Evolutionary conservation across 768 basidiomycete species (phyloP).

Genomic region (Kwoniella sp.): DNA sequence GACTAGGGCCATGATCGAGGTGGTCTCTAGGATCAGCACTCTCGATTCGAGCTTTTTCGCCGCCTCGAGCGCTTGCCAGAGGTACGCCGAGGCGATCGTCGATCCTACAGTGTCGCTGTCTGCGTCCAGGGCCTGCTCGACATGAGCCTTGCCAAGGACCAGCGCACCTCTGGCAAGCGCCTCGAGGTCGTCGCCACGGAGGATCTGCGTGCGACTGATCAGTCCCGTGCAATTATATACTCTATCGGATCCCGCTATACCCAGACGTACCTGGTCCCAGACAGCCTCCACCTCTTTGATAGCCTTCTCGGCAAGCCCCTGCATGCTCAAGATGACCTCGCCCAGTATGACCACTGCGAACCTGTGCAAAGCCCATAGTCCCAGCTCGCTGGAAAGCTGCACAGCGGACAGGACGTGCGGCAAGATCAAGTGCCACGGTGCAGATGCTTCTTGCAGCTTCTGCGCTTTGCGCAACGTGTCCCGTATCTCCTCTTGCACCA

Average conservation of each 20-base stretch:
- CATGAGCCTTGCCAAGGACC: conserved; percentile 25
- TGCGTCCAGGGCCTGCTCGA: conserved; percentile 16
- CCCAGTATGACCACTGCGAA: conserved; percentile 27
- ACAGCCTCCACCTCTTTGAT: conserved; percentile 19
- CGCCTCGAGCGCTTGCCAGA: conserved; percentile 7
- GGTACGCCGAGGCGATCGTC: not conserved
- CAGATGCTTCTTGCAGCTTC: conserved; percentile 10
- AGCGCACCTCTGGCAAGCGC: conserved; percentile 16
- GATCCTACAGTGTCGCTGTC: not conserved
- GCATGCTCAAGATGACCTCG: conserved; percentile 32
- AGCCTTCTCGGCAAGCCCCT: conserved; percentile 23
- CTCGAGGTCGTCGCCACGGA: conserved; percentile 23
- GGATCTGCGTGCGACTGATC: conserved; percentile 6
- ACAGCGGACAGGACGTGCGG: conserved; percentile 29
- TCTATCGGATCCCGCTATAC: not conserved
- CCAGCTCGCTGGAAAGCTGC: conserved; percentile 27
- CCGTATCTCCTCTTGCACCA: conserved; percentile 19
- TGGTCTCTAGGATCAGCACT: conserved; percentile 7
- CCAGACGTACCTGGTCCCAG: conserved; percentile 33
- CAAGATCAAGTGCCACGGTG: conserved; percentile 30
- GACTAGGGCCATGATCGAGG: conserved; percentile 11
- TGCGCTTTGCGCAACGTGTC: conserved; percentile 7
- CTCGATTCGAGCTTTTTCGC: conserved; percentile 15
- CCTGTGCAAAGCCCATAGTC: conserved; percentile 32
- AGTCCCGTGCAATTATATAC: too few relatives aligned